Evolutionary conservation across 2,329 filamentous ascomycete genomes (phyloP), one percentile per base, ranked within the genome.

Genomic region (Colletotrichum godetiae): DNA sequence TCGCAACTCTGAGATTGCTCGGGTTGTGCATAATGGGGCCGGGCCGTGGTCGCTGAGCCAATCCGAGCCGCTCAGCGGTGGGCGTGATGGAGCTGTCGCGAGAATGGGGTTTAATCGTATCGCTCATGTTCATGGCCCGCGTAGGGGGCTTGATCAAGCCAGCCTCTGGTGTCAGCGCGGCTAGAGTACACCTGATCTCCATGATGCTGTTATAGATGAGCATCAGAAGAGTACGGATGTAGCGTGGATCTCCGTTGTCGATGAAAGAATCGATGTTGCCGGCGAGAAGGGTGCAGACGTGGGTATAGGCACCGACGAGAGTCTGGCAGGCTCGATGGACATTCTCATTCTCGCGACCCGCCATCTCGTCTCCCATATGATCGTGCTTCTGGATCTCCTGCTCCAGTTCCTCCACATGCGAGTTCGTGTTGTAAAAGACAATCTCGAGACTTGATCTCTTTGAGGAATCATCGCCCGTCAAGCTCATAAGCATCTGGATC

Each of bases 171-270:
- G 63, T 83, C 68, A 75, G 75, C 31, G 80, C 78, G 3, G 84
- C 82, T 13, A 87, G 81, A 0, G 89, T 90, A 3, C 89, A 89
- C 8, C 90, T 88, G 64, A 92, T 85, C 79, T 92, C 91, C 86
- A 91, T 92, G 73, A 92, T 89, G 80, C 91, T 92, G 76, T 92
- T 92, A 79, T 92, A 92, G 6, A 92, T 84, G 75, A 90, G 86
- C 80, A 91, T 86, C 77, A 92, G 81, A 76, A 92, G 86, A 3
- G 90, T 91, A 59, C 91, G 89, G 78, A 92, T 91, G 78, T 92
- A 92, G 74, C 91, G 88, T 27, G 91, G 90, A 76, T 92, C 91
- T 74, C 89, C 90, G 70, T 92, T 92, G 76, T 91, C 87, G 68
- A 92, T 86, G 77, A 93, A 90, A 1, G 88, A 88, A 77, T 92